Conservation (phyloP, 2,329 filamentous ascomycete genomes). For the Aureobasidium pullulans region DNA sequence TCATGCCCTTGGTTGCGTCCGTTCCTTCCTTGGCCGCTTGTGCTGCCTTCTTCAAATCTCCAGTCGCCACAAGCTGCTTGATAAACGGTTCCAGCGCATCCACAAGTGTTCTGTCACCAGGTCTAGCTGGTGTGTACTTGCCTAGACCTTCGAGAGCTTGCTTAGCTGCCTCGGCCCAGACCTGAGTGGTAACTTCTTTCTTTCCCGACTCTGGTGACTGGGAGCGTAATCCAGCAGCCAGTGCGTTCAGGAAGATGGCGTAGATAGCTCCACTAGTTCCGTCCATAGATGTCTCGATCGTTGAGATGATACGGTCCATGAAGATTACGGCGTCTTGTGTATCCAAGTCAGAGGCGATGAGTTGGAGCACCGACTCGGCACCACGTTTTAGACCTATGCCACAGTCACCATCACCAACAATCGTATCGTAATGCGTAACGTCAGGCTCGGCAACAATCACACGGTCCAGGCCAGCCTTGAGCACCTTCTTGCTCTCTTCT, state of each 20-base stretch:
- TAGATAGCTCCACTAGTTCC: constrained; percentile 70
- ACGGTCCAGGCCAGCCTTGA: constrained; percentile 50
- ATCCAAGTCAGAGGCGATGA: constrained; percentile 35
- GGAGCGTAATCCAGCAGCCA: constrained; percentile 60
- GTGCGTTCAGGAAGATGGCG: constrained; percentile 84
- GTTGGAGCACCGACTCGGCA: constrained; percentile 55
- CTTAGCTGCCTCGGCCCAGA: constrained; percentile 62
- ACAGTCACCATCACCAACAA: constrained; percentile 78
- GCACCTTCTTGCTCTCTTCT: constrained; percentile 41
- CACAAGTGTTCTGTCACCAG: constrained; percentile 82
- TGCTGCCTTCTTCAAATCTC: constrained; percentile 64
- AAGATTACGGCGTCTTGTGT: constrained; percentile 52
- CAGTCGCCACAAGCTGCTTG: constrained; percentile 57
- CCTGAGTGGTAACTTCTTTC: constrained; percentile 31
- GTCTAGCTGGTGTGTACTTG: constrained; percentile 81
- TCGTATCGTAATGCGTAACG: constrained; percentile 63
- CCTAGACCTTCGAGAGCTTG: constrained; percentile 63
- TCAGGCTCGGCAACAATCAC: constrained; percentile 59
- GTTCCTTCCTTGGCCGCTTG: constrained; percentile 68
- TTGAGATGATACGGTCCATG: constrained; percentile 52
- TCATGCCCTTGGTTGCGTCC: constrained; percentile 84
- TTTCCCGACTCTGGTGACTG: constrained; percentile 38
- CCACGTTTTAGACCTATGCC: constrained; percentile 80
- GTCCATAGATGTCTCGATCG: constrained; percentile 65
- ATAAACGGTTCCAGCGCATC: constrained; percentile 89